These are phyloP conservation scores for Pythium aphanidermatum DNA, from an alignment of 352 stramenopile genomes.

Conservation along the genomic window DNA sequence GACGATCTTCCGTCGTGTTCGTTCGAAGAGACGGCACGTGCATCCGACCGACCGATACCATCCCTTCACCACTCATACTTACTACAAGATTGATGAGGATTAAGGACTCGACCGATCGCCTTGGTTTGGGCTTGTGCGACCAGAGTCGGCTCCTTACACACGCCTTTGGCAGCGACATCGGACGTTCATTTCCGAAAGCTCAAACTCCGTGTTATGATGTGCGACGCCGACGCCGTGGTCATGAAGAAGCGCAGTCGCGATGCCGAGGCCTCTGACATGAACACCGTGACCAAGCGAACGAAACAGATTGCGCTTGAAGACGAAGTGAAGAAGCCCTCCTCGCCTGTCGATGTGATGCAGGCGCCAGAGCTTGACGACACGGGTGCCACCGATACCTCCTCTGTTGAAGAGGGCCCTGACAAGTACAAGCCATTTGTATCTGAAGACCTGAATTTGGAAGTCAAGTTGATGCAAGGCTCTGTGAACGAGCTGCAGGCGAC, in stretches of 20 bases:
- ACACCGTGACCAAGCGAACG: conserved; percentile 12
- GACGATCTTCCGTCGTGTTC: conserved; percentile 17
- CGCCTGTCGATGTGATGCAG: conserved; percentile 12
- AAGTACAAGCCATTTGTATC: neutral
- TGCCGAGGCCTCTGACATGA: neutral
- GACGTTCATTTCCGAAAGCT: neutral
- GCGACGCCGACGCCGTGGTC: conserved; percentile 3
- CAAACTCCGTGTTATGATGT: neutral
- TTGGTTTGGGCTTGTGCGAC: neutral
- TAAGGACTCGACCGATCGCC: neutral
- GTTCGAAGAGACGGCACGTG: conserved; percentile 5
- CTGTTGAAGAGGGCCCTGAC: neutral
- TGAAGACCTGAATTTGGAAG: conserved; percentile 16
- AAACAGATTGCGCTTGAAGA: conserved; percentile 16
- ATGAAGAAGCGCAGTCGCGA: conserved; percentile 15
- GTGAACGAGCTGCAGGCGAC: conserved; percentile 20
- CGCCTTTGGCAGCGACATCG: neutral
- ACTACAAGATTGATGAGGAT: neutral
- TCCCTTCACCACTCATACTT: neutral
- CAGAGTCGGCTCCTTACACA: neutral
- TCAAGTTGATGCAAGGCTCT: conserved; percentile 19
- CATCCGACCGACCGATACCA: conserved; percentile 3
- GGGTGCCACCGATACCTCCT: conserved; percentile 3
- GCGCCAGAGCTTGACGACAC: conserved; percentile 4
- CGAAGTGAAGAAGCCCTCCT: conserved; percentile 4